Evolutionary conservation across 2,329 filamentous ascomycete genomes (phyloP).

Genomic region (Aspergillus hiratsukae): DNA sequence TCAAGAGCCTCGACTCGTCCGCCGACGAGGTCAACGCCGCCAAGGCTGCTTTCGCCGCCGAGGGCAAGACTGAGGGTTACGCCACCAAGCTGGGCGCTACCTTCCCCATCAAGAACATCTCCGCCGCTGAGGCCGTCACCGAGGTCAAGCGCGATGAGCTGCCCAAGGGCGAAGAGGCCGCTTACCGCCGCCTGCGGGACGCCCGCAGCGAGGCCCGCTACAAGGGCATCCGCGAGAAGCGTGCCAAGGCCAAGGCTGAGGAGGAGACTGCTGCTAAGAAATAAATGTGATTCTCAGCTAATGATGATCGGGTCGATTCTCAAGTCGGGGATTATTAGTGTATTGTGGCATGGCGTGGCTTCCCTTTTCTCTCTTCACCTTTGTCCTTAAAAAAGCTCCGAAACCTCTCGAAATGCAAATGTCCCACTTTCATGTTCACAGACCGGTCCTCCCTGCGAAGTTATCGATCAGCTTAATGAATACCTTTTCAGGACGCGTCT

Average conservation of each 20-base stretch:
- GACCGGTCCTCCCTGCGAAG: constrained; percentile 1
- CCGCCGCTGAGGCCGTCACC: constrained; percentile 55
- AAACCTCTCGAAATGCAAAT: constrained; percentile 38
- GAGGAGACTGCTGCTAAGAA: constrained; percentile 56
- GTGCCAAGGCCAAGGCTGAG: constrained; percentile 74
- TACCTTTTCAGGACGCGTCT: neutral
- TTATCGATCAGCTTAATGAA: neutral
- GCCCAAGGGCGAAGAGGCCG: constrained; percentile 74
- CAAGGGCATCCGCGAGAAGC: constrained; percentile 85
- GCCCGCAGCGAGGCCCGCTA: constrained; percentile 79
- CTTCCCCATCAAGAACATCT: constrained; percentile 68
- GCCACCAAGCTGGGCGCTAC: constrained; percentile 51
- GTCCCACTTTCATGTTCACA: constrained; percentile 23
- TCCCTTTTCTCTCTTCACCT: constrained; percentile 29
- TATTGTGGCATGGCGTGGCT: constrained; percentile 35
- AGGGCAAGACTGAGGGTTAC: constrained; percentile 50
- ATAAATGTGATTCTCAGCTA: constrained; percentile 41
- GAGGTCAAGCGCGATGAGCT: constrained; percentile 81
- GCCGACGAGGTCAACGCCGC: constrained; percentile 75
- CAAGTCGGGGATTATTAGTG: constrained; percentile 30
- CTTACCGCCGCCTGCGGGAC: constrained; percentile 79
- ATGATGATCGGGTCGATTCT: constrained; percentile 40
- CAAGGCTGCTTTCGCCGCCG: constrained; percentile 50
- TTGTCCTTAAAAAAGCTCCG: constrained; percentile 35
- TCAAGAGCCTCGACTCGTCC: constrained; percentile 86